These are phyloP conservation scores for Rhizophora mangle DNA, from an alignment of 345 rosid genomes.

Conservation along the genomic window DNA sequence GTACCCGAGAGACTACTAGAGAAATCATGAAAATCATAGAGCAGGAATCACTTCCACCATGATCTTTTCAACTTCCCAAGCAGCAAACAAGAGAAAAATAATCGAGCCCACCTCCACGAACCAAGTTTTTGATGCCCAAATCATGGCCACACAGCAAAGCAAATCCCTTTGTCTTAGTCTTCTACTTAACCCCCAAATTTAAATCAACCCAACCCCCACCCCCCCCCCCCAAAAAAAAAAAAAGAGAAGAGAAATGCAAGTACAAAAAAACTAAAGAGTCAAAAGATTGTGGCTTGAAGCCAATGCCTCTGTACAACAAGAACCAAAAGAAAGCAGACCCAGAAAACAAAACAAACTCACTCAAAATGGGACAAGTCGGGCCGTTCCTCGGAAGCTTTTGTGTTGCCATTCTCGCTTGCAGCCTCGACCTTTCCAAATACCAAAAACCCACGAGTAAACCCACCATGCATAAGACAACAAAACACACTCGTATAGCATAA, in stretches of 20 bases:
- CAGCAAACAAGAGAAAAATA: not conserved
- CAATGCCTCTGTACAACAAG: not conserved
- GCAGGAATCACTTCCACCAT: too few relatives aligned
- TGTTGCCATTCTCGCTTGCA: not conserved
- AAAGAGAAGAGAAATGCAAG: not conserved
- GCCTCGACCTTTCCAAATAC: not conserved
- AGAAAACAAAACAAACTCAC: not conserved
- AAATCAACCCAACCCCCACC: not conserved
- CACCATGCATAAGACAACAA: not conserved
- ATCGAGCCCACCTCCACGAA: not conserved
- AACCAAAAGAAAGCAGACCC: not conserved
- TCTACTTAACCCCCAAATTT: too few relatives aligned
- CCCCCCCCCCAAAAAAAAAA: not conserved
- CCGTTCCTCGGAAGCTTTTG: not conserved
- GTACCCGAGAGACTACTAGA: not conserved
- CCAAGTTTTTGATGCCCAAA: not conserved
- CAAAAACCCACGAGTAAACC: not conserved
- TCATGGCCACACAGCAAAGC: not conserved
- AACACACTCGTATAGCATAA: not conserved
- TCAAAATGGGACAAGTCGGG: slow-evolving; percentile 1
- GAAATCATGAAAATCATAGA: too few relatives aligned
- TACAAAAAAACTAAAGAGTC: not conserved
- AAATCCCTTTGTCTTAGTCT: not conserved
- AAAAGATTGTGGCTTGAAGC: not conserved
- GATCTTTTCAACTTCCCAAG: not conserved